Evolutionary conservation across 345 rosid species (phyloP).

Genomic region (Euphorbia pulcherrima): DNA sequence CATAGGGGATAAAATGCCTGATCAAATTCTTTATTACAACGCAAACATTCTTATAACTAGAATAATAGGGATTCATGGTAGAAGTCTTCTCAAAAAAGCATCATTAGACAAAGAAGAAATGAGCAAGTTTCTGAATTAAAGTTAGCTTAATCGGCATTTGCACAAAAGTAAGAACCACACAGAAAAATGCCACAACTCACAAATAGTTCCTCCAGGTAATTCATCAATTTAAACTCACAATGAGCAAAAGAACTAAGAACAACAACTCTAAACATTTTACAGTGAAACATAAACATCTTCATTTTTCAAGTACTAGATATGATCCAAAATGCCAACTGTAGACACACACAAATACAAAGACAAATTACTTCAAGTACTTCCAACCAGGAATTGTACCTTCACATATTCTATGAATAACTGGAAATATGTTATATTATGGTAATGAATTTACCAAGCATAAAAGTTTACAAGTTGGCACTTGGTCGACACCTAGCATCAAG

Average conservation of each 20-base stretch:
- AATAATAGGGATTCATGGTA: not conserved
- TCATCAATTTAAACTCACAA: not conserved
- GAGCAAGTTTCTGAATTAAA: too few relatives aligned
- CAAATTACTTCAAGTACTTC: not conserved
- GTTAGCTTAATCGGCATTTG: too few relatives aligned
- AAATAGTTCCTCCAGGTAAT: not conserved
- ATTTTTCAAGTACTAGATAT: too few relatives aligned
- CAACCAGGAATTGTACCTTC: not conserved
- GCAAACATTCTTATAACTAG: not conserved
- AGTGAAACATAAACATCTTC: not conserved
- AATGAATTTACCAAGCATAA: not conserved
- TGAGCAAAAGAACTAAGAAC: not conserved
- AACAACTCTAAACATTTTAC: not conserved
- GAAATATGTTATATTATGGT: not conserved
- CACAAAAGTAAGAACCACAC: too few relatives aligned
- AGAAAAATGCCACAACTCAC: not conserved
- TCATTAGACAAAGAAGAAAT: not conserved
- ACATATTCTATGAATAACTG: not conserved
- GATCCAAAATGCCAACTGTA: not conserved
- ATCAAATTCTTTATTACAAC: conserved; percentile 1
- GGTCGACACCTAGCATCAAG: too few relatives aligned
- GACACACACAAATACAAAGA: not conserved
- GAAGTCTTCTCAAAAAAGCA: not conserved
- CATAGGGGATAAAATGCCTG: not conserved
- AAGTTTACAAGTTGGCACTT: too few relatives aligned